A percentile compares a stretch with the other conserved stretches of the same genome.
phyloP scores from a whole-genome alignment of 169 alveolate species.

The Plasmodium cynomolgi region DNA sequence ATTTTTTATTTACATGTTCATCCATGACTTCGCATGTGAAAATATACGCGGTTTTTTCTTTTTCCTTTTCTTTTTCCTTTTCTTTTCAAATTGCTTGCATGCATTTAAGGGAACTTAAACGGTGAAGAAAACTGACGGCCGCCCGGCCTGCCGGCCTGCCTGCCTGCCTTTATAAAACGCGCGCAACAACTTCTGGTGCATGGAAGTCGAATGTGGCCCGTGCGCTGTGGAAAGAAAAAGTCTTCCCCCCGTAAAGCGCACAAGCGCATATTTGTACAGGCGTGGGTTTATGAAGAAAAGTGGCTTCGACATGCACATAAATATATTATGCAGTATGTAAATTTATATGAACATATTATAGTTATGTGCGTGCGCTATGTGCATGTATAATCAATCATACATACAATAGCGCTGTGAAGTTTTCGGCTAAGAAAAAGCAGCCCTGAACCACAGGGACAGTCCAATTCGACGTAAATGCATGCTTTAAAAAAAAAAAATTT shows the following conservation, averaged over 20 bases:
- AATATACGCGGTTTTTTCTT: background rate
- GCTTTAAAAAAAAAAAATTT: background rate
- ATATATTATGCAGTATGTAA: background rate
- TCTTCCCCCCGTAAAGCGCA: background rate
- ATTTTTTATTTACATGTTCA: background rate
- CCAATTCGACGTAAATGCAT: background rate
- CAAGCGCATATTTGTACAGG: background rate
- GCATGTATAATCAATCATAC: background rate
- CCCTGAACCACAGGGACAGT: background rate
- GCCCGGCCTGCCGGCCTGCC: background rate
- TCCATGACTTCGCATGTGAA: background rate
- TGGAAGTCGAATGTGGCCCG: background rate
- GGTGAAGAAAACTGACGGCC: background rate
- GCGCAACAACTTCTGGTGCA: background rate
- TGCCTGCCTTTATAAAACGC: background rate
- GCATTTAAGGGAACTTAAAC: background rate
- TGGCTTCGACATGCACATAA: background rate
- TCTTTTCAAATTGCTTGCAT: background rate
- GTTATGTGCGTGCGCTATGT: background rate
- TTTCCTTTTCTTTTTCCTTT: background rate
- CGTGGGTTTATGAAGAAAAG: background rate
- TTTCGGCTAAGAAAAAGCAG: background rate
- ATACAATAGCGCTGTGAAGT: background rate
- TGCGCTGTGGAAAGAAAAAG: background rate
- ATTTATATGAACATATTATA: no score